Conservation (phyloP, 192 early-diverging fungal species). For the Tieghemiomyces parasiticus region DNA sequence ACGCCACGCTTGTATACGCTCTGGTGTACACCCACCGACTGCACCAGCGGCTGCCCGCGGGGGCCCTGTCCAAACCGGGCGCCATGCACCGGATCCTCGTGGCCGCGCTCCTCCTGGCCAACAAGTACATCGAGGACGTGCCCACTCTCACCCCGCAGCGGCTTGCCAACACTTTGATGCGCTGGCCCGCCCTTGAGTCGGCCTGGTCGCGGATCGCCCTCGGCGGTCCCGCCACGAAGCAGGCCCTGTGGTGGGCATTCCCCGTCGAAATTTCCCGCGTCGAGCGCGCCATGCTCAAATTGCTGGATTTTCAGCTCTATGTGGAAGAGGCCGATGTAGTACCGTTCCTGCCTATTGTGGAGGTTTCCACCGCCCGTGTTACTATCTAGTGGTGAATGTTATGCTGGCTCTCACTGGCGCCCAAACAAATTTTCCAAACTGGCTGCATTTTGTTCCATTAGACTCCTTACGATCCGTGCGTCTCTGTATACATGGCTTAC, state of each 20-base stretch:
- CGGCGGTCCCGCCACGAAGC: background rate
- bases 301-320: constrained; percentile 25
- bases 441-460: too few species aligned
- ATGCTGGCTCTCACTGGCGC: too few species aligned
- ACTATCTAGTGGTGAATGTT: too few species aligned
- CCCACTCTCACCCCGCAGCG: background rate
- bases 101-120: constrained; percentile 4
- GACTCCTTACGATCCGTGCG: too few species aligned
- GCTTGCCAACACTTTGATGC: background rate
- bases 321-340: constrained; percentile 23
- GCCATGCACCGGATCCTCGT: constrained; percentile 4
- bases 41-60: background rate
- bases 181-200: background rate
- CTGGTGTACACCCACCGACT: background rate
- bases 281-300: constrained; percentile 25
- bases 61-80: background rate
- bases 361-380: background rate
- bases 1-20: constrained; percentile 4
- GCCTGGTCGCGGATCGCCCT: constrained; percentile 1
- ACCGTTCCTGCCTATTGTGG: background rate
- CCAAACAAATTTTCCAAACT: too few species aligned
- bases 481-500: too few species aligned
- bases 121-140: constrained; percentile 7
- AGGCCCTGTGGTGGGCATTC: background rate
- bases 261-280: constrained; percentile 21